phyloP scores from a whole-genome alignment of 495 filamentous ascomycete genomes.

The Cercophora samala region DNA sequence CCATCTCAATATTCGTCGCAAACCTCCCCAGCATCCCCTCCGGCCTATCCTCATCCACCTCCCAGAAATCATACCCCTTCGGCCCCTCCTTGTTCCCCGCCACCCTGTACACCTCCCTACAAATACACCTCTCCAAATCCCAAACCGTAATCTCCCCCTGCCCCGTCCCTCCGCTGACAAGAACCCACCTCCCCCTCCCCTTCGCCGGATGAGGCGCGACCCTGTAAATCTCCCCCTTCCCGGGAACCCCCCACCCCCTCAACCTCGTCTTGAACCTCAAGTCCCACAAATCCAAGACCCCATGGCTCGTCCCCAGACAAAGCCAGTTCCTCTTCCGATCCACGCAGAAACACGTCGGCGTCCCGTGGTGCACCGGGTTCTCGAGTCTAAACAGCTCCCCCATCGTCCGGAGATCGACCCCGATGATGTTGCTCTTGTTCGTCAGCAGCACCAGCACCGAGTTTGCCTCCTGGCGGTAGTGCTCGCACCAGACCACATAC shows the following conservation, averaged over 20 bases:
- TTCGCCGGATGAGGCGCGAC: slow-evolving; percentile 73
- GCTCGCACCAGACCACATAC: slow-evolving; percentile 86
- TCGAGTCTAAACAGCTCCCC: slow-evolving; percentile 70
- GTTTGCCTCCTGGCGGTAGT: slow-evolving; percentile 75
- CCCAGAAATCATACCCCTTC: slow-evolving; percentile 79
- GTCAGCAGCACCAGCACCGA: slow-evolving; percentile 85
- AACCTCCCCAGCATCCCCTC: slow-evolving; percentile 89
- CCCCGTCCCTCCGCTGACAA: slow-evolving; percentile 82
- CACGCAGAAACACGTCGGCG: slow-evolving; percentile 86
- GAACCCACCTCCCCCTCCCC: slow-evolving; percentile 73
- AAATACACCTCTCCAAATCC: slow-evolving; percentile 88
- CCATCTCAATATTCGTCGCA: slow-evolving; percentile 64
- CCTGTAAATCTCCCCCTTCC: slow-evolving; percentile 75
- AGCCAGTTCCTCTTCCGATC: slow-evolving; percentile 86
- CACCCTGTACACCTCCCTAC: slow-evolving; percentile 82
- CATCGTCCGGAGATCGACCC: slow-evolving; percentile 88
- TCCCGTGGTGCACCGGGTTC: slow-evolving; percentile 92
- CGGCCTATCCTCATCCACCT: slow-evolving; percentile 82
- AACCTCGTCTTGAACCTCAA: slow-evolving; percentile 84
- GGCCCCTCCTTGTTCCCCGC: slow-evolving; percentile 51
- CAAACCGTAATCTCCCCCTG: slow-evolving; percentile 92
- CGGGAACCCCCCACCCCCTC: slow-evolving; percentile 84
- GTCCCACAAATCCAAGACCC: slow-evolving; percentile 93
- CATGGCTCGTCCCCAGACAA: slow-evolving; percentile 85
- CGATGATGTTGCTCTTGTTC: slow-evolving; percentile 75